A percentile compares a stretch with the other conserved stretches of the same genome.
Conservation (phyloP, 2,329 filamentous ascomycete genomes). For the Elsinoe fawcettii region DNA sequence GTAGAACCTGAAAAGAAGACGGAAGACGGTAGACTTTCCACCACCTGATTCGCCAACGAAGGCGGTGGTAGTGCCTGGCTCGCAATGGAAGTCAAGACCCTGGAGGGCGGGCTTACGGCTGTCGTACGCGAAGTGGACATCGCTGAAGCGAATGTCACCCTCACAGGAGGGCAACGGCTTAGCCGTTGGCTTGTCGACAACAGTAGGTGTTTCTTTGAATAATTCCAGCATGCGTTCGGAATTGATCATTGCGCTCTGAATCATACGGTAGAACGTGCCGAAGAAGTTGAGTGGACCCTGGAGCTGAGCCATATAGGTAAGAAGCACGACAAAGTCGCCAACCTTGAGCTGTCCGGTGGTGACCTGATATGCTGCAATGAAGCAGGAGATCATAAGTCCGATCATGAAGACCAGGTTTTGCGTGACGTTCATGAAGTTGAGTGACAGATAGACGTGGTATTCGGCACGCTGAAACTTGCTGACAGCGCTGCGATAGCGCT, state of each 20-base stretch:
- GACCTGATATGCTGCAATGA: slow-evolving; percentile 63
- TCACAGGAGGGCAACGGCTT: slow-evolving; percentile 57
- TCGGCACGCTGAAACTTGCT: slow-evolving; percentile 51
- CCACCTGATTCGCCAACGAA: slow-evolving; percentile 95
- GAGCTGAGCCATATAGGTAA: slow-evolving; percentile 68
- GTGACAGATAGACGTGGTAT: slow-evolving; percentile 48
- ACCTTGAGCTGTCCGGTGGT: slow-evolving; percentile 52
- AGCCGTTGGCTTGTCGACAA: slow-evolving; percentile 67
- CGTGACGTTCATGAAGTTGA: slow-evolving; percentile 53
- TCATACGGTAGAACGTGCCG: slow-evolving; percentile 90
- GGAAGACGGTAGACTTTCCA: slow-evolving; percentile 94
- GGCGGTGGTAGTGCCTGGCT: slow-evolving; percentile 85
- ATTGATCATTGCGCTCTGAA: slow-evolving; percentile 95
- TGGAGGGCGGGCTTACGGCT: slow-evolving; percentile 74
- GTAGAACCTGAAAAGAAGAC: slow-evolving; percentile 94
- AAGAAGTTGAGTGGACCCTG: slow-evolving; percentile 66
- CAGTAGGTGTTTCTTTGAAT: slow-evolving; percentile 91
- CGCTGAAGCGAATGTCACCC: slow-evolving; percentile 77
- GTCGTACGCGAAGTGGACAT: slow-evolving; percentile 89
- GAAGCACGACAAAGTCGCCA: slow-evolving; percentile 61
- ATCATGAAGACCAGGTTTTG: slow-evolving; percentile 58
- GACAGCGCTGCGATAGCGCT: slow-evolving; percentile 50
- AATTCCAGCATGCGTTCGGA: slow-evolving; percentile 90
- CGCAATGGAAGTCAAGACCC: slow-evolving; percentile 75
- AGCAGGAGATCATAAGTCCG: slow-evolving; percentile 59